Base-by-base conservation (phyloP, 768 basidiomycete species). In the Lyophyllum shimeji region DNA sequence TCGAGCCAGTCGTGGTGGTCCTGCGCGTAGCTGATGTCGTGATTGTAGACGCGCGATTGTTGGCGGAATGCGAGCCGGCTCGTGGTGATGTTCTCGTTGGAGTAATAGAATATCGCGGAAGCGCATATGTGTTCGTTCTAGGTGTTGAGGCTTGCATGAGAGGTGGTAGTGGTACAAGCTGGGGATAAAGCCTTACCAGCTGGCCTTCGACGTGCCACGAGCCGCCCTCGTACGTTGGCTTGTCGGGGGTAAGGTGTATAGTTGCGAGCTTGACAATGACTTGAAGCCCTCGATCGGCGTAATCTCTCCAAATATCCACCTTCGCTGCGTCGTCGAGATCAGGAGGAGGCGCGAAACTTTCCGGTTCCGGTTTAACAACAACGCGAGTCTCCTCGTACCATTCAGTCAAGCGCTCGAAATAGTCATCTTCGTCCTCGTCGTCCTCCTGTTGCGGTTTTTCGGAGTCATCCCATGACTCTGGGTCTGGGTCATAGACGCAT, bases 161-260 rank as follows among this genome's bases (percentile, higher is more conserved):
- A 29, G 29, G 29, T 4, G 4, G 5, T 4, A 29, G 5, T 4
- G 29, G 29, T 34, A 23, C 17, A 23, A 5, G 21, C 18, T 1
- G 29, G 17, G 40, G 33, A 2, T 12, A 24, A 13, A 34, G 45
- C 53, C n/a, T 1, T 40, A 62, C 59, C 50, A 71, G 54, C 45
- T 60, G 60, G 4, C 70, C 75, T 60, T 76, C 75, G 44, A 75
- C 66, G 44, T 74, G 74, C 74, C 75, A 77, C 1, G 63, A 64
- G 13, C 75, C 73, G n/a, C 74, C 73, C 0, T 51, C 56, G 58
- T 75, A 76, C 3, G 60, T 53, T 0, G 74, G 74, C 44, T 70
- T 68, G 27, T 75, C 70, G 17, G 74, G 74, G 0, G 71, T 74
- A 20, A 75, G 53, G 44, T 67, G 64, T 50, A 72, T 71, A 37